Percentiles rank a stretch among this genome's conserved stretches.
phyloP scores from a whole-genome alignment of 2,329 filamentous ascomycete species.

The Aspergillus sp. region DNA sequence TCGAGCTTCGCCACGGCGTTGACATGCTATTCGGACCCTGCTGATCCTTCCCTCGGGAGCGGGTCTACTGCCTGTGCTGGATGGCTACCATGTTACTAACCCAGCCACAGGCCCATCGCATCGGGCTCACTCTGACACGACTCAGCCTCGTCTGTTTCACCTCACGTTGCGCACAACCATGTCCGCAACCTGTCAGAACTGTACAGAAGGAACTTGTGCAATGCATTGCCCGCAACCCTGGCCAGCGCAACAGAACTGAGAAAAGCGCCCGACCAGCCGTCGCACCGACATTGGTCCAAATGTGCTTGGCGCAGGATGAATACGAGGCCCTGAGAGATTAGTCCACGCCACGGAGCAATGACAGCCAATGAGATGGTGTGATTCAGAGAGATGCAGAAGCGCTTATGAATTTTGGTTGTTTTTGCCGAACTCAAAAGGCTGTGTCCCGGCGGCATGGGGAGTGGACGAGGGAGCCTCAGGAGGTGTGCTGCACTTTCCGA shows the following conservation, averaged over 20 bases:
- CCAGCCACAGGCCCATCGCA: background rate
- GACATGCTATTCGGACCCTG: too few relatives aligned
- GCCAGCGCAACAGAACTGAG: background rate
- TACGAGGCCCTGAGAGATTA: constrained; percentile 1
- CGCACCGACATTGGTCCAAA: background rate
- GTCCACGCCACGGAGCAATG: background rate
- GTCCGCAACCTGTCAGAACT: background rate
- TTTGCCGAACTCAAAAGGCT: background rate
- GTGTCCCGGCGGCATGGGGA: too few relatives aligned
- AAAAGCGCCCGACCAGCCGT: background rate
- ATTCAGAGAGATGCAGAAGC: background rate
- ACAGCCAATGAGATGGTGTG: background rate
- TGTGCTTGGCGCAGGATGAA: background rate
- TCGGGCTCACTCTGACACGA: background rate
- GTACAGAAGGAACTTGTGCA: background rate
- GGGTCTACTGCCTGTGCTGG: too few relatives aligned
- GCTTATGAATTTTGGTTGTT: background rate
- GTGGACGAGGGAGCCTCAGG: background rate
- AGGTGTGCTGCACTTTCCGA: background rate
- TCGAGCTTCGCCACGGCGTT: too few relatives aligned
- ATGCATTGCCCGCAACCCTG: background rate
- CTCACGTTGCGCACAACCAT: background rate
- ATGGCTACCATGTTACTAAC: too few relatives aligned
- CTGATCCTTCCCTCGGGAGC: too few relatives aligned
- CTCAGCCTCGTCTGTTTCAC: background rate